Evolutionary conservation across 305 asterid genomes (phyloP).

Genomic region (Fraxinus angustifolia): DNA sequence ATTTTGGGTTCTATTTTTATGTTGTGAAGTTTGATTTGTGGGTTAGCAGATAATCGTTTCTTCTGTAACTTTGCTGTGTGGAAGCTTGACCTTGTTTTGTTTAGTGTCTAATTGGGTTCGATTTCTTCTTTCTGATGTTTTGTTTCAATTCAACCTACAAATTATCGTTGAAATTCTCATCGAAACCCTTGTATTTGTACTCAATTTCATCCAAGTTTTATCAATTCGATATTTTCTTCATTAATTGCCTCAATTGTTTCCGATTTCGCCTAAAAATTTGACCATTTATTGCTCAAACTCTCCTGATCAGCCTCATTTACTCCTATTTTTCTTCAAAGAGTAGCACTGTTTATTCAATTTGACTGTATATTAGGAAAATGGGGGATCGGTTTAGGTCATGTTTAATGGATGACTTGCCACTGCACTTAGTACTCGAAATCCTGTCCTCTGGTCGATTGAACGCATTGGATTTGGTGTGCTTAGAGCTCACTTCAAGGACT

Average conservation of each 20-base stretch:
- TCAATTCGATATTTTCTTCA: constrained; percentile 37
- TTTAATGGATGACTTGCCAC: constrained; percentile 64
- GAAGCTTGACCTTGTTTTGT: constrained; percentile 18
- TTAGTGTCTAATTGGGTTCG: constrained; percentile 22
- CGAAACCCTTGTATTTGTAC: constrained; percentile 38
- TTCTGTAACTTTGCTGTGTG: neutral
- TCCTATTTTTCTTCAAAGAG: neutral
- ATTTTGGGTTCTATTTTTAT: neutral
- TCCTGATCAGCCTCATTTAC: constrained; percentile 1
- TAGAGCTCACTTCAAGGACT: constrained; percentile 60
- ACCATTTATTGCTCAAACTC: constrained; percentile 21
- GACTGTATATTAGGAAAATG: constrained; percentile 31
- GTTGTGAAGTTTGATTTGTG: neutral
- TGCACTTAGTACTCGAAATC: constrained; percentile 66
- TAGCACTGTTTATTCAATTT: neutral
- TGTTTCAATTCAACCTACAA: constrained; percentile 29
- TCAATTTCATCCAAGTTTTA: constrained; percentile 49
- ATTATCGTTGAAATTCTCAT: constrained; percentile 30
- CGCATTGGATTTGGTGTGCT: constrained; percentile 53
- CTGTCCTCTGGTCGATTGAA: constrained; percentile 55
- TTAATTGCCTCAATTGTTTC: constrained; percentile 37
- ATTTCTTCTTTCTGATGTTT: constrained; percentile 43
- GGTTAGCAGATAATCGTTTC: neutral
- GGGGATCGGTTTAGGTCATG: constrained; percentile 50
- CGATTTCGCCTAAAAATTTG: constrained; percentile 51